Conservation (phyloP, 345 rosid genomes). For the Pistacia atlantica region DNA sequence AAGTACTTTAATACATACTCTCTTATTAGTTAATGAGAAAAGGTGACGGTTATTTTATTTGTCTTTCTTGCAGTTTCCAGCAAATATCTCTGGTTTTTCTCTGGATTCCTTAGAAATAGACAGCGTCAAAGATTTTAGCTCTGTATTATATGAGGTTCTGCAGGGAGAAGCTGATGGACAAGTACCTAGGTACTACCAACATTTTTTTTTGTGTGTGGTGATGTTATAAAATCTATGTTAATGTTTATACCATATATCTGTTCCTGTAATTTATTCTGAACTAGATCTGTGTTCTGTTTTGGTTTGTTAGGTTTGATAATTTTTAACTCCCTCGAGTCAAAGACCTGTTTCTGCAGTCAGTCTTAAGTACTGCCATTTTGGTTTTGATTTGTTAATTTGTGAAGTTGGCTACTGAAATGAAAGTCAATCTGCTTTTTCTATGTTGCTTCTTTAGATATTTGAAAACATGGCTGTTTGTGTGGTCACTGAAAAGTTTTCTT, state of each 20-base stretch:
- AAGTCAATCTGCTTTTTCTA: too few relatives aligned
- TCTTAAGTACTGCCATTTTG: too few relatives aligned
- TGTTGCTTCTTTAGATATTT: too few relatives aligned
- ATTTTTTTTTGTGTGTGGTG: constrained; percentile 10
- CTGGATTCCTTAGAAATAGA: constrained; percentile 59
- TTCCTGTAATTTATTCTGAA: background rate
- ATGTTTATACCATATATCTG: constrained; percentile 7
- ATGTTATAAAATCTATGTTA: background rate
- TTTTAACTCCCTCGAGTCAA: background rate
- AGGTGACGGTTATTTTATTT: constrained; percentile 16
- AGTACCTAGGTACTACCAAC: constrained; percentile 55
- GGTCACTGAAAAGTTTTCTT: constrained; percentile 2
- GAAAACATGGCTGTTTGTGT: background rate
- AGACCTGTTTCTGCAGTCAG: background rate
- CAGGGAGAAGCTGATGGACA: constrained; percentile 59
- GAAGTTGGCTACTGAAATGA: too few relatives aligned
- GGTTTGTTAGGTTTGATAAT: background rate
- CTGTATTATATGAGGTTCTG: constrained; percentile 55
- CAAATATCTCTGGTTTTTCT: constrained; percentile 51
- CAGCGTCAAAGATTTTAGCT: constrained; percentile 56
- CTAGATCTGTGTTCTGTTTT: background rate
- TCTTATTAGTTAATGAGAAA: background rate
- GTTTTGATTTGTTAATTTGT: too few relatives aligned
- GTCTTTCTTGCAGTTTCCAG: constrained; percentile 78
- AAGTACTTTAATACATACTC: background rate